These are phyloP conservation scores for Apium graveolens DNA, from an alignment of 129 eudicot genomes.

Conservation along the genomic window DNA sequence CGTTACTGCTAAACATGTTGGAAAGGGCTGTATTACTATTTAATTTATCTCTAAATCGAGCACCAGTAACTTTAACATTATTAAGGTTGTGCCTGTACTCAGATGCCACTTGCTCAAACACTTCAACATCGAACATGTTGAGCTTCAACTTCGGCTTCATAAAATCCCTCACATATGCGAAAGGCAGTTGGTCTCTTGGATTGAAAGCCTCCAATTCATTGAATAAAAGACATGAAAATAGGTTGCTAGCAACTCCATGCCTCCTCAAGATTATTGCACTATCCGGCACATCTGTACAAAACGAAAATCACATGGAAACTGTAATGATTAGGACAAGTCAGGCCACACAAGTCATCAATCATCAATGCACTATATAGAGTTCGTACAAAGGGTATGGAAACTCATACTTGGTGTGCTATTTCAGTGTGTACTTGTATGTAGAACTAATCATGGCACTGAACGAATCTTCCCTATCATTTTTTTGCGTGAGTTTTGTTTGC, in stretches of 20 bases:
- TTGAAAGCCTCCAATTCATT: constrained; percentile 89
- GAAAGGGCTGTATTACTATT: constrained; percentile 33
- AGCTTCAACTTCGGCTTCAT: constrained; percentile 62
- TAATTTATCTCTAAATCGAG: not conserved
- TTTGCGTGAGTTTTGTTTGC: too few species aligned
- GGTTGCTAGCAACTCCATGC: constrained; percentile 58
- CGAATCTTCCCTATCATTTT: too few species aligned
- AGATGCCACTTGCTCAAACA: constrained; percentile 70
- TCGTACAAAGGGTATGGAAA: too few species aligned
- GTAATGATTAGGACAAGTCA: too few species aligned
- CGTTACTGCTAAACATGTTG: constrained; percentile 4
- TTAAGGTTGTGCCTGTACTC: constrained; percentile 89
- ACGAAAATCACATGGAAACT: not conserved
- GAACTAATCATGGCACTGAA: too few species aligned
- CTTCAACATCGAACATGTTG: constrained; percentile 90
- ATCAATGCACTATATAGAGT: too few species aligned
- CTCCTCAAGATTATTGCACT: constrained; percentile 82
- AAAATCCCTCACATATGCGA: constrained; percentile 80
- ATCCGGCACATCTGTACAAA: constrained; percentile 80
- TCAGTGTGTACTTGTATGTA: too few species aligned
- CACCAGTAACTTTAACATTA: constrained; percentile 12
- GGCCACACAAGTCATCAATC: too few species aligned
- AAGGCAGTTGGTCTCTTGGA: constrained; percentile 88
- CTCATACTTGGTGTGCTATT: too few species aligned
- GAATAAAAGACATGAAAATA: constrained; percentile 79